These are phyloP conservation scores for Skeletonema potamos DNA, from an alignment of 108 stramenopile species.

Conservation along the genomic window DNA sequence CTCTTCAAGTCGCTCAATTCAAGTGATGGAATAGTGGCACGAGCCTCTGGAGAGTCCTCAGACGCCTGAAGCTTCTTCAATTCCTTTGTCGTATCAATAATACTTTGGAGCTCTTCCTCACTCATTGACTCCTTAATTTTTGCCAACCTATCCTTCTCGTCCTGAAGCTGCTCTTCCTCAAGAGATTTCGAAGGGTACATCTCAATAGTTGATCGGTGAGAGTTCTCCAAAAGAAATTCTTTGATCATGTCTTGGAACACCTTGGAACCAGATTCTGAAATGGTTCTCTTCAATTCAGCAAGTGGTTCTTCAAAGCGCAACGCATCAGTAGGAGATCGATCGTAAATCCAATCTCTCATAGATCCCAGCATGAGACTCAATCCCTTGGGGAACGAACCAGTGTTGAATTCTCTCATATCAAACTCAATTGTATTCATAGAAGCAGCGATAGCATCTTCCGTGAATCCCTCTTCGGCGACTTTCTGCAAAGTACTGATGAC, in stretches of 20 bases:
- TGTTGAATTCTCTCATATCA: conserved; percentile 95
- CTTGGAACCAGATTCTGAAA: conserved; percentile 73
- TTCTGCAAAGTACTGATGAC: conserved; percentile 79
- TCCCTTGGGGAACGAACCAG: conserved; percentile 96
- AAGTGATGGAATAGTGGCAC: conserved; percentile 91
- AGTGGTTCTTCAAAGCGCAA: conserved; percentile 93
- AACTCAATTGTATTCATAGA: conserved; percentile 97
- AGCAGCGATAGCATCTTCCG: conserved; percentile 84
- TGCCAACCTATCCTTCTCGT: conserved; percentile 76
- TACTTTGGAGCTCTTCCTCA: conserved; percentile 74
- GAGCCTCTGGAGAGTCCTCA: conserved; percentile 91
- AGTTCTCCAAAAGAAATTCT: conserved; percentile 84
- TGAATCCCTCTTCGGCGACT: conserved; percentile 89
- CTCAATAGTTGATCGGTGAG: conserved; percentile 91
- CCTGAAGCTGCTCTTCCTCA: conserved; percentile 78
- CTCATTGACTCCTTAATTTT: conserved; percentile 80
- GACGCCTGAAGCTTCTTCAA: conserved; percentile 89
- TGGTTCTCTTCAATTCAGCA: conserved; percentile 81
- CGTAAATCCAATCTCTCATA: conserved; percentile 95
- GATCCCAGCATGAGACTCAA: conserved; percentile 94
- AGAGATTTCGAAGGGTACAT: conserved; percentile 87
- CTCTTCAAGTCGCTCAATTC: conserved; percentile 86
- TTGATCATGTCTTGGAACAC: conserved; percentile 87
- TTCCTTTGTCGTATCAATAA: conserved; percentile 81
- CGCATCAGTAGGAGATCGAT: conserved; percentile 81